Conservation (phyloP, 345 rosid species). For the Populus davidiana region DNA sequence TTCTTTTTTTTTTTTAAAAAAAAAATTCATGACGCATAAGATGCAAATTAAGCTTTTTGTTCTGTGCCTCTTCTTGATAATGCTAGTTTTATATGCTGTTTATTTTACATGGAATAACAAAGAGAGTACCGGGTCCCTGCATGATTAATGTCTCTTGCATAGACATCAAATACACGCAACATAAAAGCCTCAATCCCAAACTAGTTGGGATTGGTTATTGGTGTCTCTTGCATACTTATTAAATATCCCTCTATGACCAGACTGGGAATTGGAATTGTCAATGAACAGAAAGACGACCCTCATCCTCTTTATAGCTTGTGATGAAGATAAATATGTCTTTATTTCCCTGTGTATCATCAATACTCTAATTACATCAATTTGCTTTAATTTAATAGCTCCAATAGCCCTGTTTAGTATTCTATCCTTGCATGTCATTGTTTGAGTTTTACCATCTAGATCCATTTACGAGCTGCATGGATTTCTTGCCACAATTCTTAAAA, state of each 20-base stretch:
- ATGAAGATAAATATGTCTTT: background rate
- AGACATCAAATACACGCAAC: too few species aligned
- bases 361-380: background rate
- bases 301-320: too few species aligned
- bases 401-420: background rate
- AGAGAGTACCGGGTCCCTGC: background rate
- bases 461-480: background rate
- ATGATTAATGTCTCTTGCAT: background rate
- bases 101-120: slow-evolving; percentile 4
- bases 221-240: background rate
- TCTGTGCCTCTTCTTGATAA: background rate
- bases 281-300: background rate
- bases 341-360: background rate
- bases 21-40: slow-evolving; percentile 9
- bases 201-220: too few species aligned
- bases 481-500: background rate
- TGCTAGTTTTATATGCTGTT: slow-evolving; percentile 3
- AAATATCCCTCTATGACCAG: background rate
- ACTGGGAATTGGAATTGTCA: background rate
- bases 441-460: background rate
- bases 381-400: background rate
- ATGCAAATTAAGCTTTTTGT: slow-evolving; percentile 3
- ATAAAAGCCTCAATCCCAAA: too few species aligned
- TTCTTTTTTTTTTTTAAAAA: too few species aligned
- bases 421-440: background rate